A percentile compares a stretch with the other conserved stretches of the same genome.
Conservation (phyloP, 179 eudicot genomes). For the Beta corolliflora region DNA sequence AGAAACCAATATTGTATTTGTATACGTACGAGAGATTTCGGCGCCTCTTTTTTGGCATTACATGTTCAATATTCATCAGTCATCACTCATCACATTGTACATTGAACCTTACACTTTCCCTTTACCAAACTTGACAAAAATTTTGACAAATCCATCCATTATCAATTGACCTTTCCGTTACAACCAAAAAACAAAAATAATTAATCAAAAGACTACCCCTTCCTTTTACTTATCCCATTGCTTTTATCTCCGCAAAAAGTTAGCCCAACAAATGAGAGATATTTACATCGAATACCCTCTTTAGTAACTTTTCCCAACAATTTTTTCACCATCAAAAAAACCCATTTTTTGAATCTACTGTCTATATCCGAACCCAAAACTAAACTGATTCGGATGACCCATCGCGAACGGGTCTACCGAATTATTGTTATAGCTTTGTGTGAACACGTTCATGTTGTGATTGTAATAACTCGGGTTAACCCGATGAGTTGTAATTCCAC, state of each 20-base stretch:
- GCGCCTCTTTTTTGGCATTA: conserved; percentile 15
- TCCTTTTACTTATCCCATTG: not conserved
- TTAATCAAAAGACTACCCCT: not conserved
- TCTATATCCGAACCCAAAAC: conserved; percentile 40
- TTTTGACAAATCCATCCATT: conserved; percentile 2
- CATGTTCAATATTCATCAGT: not conserved
- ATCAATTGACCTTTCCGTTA: not conserved
- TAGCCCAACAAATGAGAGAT: conserved; percentile 30
- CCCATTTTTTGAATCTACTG: conserved; percentile 6
- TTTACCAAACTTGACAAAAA: conserved; percentile 23
- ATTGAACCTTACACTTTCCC: conserved; percentile 19
- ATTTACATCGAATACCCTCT: conserved; percentile 35
- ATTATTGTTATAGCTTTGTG: conserved; percentile 19
- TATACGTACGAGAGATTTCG: not conserved
- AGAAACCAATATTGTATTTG: conserved; percentile 6
- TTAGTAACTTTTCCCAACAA: not conserved
- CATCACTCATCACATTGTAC: conserved; percentile 18
- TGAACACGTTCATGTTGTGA: conserved; percentile 32
- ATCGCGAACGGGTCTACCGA: conserved; percentile 49
- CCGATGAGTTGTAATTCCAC: conserved; percentile 38
- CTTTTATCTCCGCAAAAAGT: conserved; percentile 5
- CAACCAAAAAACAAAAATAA: not conserved
- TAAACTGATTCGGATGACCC: conserved; percentile 41
- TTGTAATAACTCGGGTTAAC: conserved; percentile 31
- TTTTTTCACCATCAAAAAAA: not conserved